Base-by-base conservation (phyloP, 1,284 basidiomycete species). In the Fereydounia khargensis region DNA sequence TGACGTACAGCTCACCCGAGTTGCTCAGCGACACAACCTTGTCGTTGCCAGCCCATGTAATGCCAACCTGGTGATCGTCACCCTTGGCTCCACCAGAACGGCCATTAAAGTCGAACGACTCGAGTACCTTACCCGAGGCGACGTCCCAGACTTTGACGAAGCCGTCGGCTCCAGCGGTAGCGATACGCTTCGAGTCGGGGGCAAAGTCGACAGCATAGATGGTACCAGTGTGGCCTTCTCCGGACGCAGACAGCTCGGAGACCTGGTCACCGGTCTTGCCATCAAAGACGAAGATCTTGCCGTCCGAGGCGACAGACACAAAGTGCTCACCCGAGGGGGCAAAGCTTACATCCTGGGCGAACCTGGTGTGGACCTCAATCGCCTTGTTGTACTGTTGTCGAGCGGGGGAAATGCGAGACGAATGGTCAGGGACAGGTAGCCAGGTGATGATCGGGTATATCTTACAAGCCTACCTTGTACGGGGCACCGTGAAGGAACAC, bases 321-420 rank as follows among this genome's bases (percentile, higher is more conserved):
- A 97, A 96, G 39, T 53, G 50, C n/a, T 60, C 48, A 20, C 72
- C 72, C 30, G 52, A 55, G 0, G 86, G 85, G 0, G 90, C 82
- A 73, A 86, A 96, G 44, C 84, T 83, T 18, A 97, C 84, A 50
- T 96, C 89, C 76, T 96, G 91, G 4, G 98, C 89, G 74, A 96
- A 98, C 73, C 88, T 89, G 3, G 86, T 87, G 76, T 98, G 95
- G 0, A 86, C 88, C 25, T 37, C 39, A 41, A 72, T 54, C 8
- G 70, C 64, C 41, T 57, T 62, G 39, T 54, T 54, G 38, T 65
- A 73, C 48, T 45, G 34, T 23, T 11, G n/a, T n/a, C n/a, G n/a
- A n/a, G n/a, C n/a, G n/a, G n/a, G n/a, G n/a, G n/a, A n/a, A n/a
- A n/a, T n/a, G n/a, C n/a, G n/a, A n/a, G n/a, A n/a, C n/a, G n/a